Base-by-base conservation (phyloP, 2,329 filamentous ascomycete genomes). In the Ophiostoma montium region DNA sequence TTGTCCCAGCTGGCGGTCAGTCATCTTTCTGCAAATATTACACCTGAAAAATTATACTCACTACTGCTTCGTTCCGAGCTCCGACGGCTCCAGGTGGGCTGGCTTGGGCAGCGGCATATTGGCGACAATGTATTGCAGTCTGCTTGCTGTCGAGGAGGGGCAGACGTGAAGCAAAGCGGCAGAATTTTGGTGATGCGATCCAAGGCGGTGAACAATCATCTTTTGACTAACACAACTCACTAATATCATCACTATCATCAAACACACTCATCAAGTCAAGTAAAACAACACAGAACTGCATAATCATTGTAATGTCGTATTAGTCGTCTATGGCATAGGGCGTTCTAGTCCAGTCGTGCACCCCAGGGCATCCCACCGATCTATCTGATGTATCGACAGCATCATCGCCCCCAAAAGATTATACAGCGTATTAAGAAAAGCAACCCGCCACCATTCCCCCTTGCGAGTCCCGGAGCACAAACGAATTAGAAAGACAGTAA, bases 61-160 rank as follows among this genome's bases (percentile, higher is more conserved):
- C 87, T 94, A 94, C 71, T 90, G 82, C 66, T 87, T 94, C 30
- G 87, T 95, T 46, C 90, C 90, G 30, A 96, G 76, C 63, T 76
- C 67, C 62, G 71, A 94, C 16, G 88, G 86, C 56, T 84, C 76
- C 23, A 95, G 80, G 58, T 84, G 77, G 1, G 66, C 66, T n/a
- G 81, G 82, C 52, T 69, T 72, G 35, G 45, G 35, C 4, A 47
- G 33, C n/a, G 49, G 41, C 53, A 51, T 38, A 1, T 5, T 39
- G 11, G 23, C 23, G 4, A 27, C 23, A 27, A 27, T 27, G 8
- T 27, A 27, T 27, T 27, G 23, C n/a, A n/a, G n/a, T n/a, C 23
- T 27, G 23, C 23, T 27, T 8, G 8, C 23, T n/a, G n/a, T 27
- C 23, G 23, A 27, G 4, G 23, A 27, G 23, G 23, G 23, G 23